A percentile compares a stretch with the other conserved stretches of the same genome.
These are phyloP conservation scores for Fraxinus quadrangulata DNA, from an alignment of 257 asterid genomes.

Conservation along the genomic window DNA sequence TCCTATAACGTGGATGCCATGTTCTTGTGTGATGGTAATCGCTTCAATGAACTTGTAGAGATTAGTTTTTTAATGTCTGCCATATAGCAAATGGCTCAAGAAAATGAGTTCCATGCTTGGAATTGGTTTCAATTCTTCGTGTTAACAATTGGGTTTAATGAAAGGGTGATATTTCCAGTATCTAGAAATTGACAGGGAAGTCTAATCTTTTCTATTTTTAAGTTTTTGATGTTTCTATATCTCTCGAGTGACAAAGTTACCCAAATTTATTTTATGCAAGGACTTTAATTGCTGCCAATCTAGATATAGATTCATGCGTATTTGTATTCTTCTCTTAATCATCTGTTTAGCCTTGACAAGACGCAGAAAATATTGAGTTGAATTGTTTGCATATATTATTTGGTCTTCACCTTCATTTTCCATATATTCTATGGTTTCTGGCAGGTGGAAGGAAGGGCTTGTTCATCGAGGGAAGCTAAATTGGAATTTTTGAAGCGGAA, in stretches of 20 bases:
- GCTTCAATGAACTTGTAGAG: too few species aligned
- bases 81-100: not conserved
- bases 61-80: not conserved
- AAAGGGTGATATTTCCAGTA: not conserved
- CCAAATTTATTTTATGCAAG: not conserved
- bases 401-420: not conserved
- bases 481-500: slow-evolving; percentile 78
- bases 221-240: not conserved
- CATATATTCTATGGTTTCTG: slow-evolving; percentile 7
- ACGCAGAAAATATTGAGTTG: not conserved
- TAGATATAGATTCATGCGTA: not conserved
- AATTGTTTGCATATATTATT: not conserved
- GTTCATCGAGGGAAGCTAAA: slow-evolving; percentile 76
- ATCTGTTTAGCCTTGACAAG: not conserved
- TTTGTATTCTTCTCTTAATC: not conserved
- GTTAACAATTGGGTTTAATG: not conserved
- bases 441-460: slow-evolving; percentile 89
- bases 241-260: not conserved
- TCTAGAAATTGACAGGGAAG: not conserved
- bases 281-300: not conserved
- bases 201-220: not conserved
- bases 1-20: not conserved
- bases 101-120: not conserved
- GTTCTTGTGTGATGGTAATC: too few species aligned
- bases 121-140: not conserved